Evolutionary conservation across 2,329 filamentous ascomycete species (phyloP), one percentile per base, ranked within the genome.

Genomic region (Colletotrichum caudatum): DNA sequence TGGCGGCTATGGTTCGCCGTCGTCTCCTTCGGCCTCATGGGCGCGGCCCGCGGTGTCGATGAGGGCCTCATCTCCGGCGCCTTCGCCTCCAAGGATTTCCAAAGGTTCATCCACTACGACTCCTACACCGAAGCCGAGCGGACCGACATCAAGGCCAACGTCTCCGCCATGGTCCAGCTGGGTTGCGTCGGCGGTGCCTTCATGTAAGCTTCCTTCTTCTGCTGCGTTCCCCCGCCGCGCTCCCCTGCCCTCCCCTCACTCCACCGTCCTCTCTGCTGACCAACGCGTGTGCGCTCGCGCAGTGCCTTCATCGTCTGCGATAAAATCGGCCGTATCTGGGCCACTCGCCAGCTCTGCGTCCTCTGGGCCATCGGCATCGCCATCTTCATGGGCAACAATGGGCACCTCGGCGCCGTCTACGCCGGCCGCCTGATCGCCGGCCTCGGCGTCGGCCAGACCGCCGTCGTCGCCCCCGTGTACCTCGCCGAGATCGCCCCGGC

Each of bases 91-190:
- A 83, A 86, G 74, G 84, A 90, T 63, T 93, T 93, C 78, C 86
- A 91, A 75, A 74, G 79, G 0, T 84, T 84, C 44, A 91, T 93
- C 78, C 76, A 89, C 74, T 89, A 90, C 73, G 81, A 83, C 7
- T 82, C 84, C 2, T 90, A 90, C 76, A 83, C 80, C 57, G 76
- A 80, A 0, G 82, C 85, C 5, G 85, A 88, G 58, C 83, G 87
- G 77, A 90, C 91, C 72, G 90, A 93, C 78, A 90, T 92, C 82
- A 90, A 92, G 81, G 90, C 88, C 75, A 95, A 95, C 79, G 92
- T 95, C 66, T 92, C 92, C 1, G 88, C 91, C 59, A 95, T 95
- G 93, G 93, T 95, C 0, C 93, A 94, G 80, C 89, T 94, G 76
- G 93, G 93, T 33, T 92, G 89, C 33, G 92, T 95, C 39, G 90